A percentile compares a stretch with the other conserved stretches of the same genome.
Evolutionary conservation across 2,329 filamentous ascomycete species (phyloP).

Genomic region (Penicillium thymicola): DNA sequence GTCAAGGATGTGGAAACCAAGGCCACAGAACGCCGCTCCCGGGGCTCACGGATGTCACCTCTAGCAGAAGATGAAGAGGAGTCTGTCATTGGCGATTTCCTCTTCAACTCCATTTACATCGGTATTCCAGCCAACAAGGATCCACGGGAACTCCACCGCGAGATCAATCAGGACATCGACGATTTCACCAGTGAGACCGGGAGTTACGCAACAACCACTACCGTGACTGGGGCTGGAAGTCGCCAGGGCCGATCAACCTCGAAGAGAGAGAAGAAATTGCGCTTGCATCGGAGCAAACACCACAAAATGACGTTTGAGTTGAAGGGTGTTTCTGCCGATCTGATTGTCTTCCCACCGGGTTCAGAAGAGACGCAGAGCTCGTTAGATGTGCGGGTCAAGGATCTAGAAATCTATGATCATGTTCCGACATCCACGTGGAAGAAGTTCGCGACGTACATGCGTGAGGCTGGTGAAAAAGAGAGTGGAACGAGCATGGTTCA

Average conservation of each 20-base stretch:
- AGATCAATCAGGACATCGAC: conserved; percentile 85
- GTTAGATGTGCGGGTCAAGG: conserved; percentile 74
- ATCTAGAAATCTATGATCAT: conserved; percentile 90
- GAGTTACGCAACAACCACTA: conserved; percentile 75
- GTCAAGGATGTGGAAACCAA: conserved; percentile 83
- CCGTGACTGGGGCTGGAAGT: conserved; percentile 40
- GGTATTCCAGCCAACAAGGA: conserved; percentile 84
- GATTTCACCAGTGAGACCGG: conserved; percentile 86
- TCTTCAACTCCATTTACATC: conserved; percentile 99
- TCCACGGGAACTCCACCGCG: conserved; percentile 72
- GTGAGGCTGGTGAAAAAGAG: conserved; percentile 81
- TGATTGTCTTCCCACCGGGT: conserved; percentile 73
- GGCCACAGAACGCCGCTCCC: conserved; percentile 69
- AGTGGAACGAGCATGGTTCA: conserved; percentile 86
- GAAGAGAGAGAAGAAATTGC: conserved; percentile 58
- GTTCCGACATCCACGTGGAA: conserved; percentile 96
- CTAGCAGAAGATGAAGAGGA: conserved; percentile 66
- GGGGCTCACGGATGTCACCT: conserved; percentile 55
- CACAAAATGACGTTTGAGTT: conserved; percentile 97
- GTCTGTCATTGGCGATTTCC: conserved; percentile 84
- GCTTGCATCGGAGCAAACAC: conserved; percentile 76
- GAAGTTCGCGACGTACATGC: conserved; percentile 93
- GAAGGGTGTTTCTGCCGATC: conserved; percentile 74
- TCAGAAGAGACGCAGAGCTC: conserved; percentile 82
- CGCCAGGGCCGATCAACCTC: conserved; percentile 34